phyloP scores from a whole-genome alignment of 768 basidiomycete genomes.

The Crassisporium funariophilum region DNA sequence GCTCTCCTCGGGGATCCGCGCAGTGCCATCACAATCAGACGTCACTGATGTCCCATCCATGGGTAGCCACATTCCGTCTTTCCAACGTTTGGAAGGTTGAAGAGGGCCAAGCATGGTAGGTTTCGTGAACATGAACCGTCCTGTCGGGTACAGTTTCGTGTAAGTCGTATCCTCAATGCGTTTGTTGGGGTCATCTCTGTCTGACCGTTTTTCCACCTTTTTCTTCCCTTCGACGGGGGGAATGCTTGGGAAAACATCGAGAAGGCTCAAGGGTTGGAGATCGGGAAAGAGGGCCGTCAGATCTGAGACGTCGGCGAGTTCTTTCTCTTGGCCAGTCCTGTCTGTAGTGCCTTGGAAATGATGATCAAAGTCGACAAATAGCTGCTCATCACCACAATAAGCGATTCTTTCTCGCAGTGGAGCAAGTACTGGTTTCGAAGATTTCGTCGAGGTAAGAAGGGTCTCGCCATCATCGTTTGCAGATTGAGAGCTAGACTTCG shows the following conservation, averaged over 20 bases:
- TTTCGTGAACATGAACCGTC: slow-evolving; percentile 77
- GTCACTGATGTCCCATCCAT: slow-evolving; percentile 59
- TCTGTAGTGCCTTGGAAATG: slow-evolving; percentile 16
- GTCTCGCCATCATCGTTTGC: slow-evolving; percentile 37
- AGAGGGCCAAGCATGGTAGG: slow-evolving; percentile 86
- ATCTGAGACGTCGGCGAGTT: slow-evolving; percentile 34
- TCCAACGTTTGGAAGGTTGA: slow-evolving; percentile 77
- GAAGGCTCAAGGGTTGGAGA: slow-evolving; percentile 59
- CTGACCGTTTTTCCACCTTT: slow-evolving; percentile 60
- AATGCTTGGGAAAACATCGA: slow-evolving; percentile 46
- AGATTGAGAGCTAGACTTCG: slow-evolving; percentile 43
- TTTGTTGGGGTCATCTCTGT: slow-evolving; percentile 71
- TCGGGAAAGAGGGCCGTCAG: slow-evolving; percentile 84
- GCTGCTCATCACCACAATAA: slow-evolving; percentile 57
- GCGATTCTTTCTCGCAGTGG: slow-evolving; percentile 65
- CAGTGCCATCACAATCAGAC: slow-evolving; percentile 40
- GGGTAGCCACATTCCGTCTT: slow-evolving; percentile 61
- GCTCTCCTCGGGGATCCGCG: slow-evolving; percentile 49
- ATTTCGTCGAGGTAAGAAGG: slow-evolving; percentile 35
- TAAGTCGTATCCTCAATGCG: slow-evolving; percentile 79
- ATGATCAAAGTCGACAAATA: slow-evolving; percentile 51
- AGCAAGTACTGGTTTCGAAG: slow-evolving; percentile 45
- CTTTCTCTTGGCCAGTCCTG: slow-evolving; percentile 17
- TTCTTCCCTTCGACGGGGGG: slow-evolving; percentile 40
- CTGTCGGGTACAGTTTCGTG: slow-evolving; percentile 74